These are phyloP conservation scores for Geotrichum phurueaensis DNA, from an alignment of 1,139 yeast genomes.

Conservation along the genomic window DNA sequence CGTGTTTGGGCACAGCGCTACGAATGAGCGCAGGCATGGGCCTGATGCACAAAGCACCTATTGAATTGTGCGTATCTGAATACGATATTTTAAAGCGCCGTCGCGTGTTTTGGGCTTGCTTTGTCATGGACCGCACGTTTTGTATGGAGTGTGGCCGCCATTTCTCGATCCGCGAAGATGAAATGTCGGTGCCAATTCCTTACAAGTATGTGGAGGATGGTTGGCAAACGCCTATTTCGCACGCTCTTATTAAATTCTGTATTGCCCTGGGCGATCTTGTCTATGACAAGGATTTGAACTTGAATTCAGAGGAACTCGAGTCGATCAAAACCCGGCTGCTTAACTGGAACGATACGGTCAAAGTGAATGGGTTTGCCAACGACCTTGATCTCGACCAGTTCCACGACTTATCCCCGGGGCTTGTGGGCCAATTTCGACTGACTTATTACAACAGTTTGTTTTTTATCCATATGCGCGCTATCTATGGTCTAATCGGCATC, in stretches of 20 bases:
- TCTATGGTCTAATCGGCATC: slow-evolving; percentile 17
- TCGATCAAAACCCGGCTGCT: slow-evolving; percentile 14
- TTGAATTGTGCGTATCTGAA: slow-evolving; percentile 20
- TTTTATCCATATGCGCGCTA: slow-evolving; percentile 16
- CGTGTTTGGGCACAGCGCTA: slow-evolving; percentile 50
- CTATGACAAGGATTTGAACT: slow-evolving; percentile 21
- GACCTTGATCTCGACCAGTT: slow-evolving; percentile 18
- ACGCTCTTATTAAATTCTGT: slow-evolving; percentile 31
- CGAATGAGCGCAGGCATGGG: slow-evolving; percentile 56
- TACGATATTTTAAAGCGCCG: slow-evolving; percentile 49
- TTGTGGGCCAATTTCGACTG: slow-evolving; percentile 17
- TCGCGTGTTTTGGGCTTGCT: slow-evolving; percentile 55
- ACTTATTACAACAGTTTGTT: slow-evolving; percentile 15
- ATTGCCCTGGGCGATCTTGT: slow-evolving; percentile 21
- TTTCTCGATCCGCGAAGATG: slow-evolving; percentile 42
- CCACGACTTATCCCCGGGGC: slow-evolving; percentile 18
- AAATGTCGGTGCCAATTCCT: slow-evolving; percentile 38
- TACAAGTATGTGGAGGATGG: slow-evolving; percentile 41
- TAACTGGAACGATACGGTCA: slow-evolving; percentile 21
- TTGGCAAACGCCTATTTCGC: slow-evolving; percentile 50
- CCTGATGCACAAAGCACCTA: slow-evolving; percentile 32
- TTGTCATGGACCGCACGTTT: slow-evolving; percentile 49
- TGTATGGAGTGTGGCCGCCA: slow-evolving; percentile 53
- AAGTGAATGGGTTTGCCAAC: slow-evolving; percentile 14
- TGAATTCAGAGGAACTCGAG: slow-evolving; percentile 18